Percentiles rank a stretch among this genome's conserved stretches.
Evolutionary conservation across 2,329 filamentous ascomycete species (phyloP).

Genomic region (Lecanicillium sp.): DNA sequence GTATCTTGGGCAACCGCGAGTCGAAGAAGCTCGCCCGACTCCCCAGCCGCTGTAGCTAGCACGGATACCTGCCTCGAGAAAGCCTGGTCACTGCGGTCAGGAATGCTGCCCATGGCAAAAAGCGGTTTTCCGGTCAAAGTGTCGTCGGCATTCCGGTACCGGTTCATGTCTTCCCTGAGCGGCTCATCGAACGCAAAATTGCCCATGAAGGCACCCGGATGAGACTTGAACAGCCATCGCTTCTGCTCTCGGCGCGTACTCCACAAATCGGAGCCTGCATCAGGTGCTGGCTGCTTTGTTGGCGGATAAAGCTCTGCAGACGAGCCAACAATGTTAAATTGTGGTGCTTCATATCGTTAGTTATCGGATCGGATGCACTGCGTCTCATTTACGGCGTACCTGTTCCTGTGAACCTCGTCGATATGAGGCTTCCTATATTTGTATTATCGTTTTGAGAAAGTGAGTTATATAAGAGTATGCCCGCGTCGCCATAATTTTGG

Average conservation of each 20-base stretch:
- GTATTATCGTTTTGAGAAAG: conserved; percentile 15
- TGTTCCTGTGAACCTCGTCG: conserved; percentile 19
- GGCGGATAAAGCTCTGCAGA: conserved; percentile 26
- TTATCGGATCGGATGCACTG: background rate
- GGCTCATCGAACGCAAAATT: conserved; percentile 22
- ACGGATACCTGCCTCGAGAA: conserved; percentile 21
- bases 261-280: conserved; percentile 19
- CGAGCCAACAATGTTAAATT: conserved; percentile 23
- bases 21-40: conserved; percentile 49
- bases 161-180: conserved; percentile 28
- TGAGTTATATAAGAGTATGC: conserved; percentile 22
- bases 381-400: conserved; percentile 17
- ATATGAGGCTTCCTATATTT: conserved; percentile 21
- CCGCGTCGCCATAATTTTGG: conserved; percentile 25
- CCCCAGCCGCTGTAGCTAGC: conserved; percentile 46
- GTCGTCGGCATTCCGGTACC: conserved; percentile 20
- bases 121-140: conserved; percentile 21
- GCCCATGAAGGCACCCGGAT: conserved; percentile 42
- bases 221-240: conserved; percentile 41
- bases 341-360: conserved; percentile 17
- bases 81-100: conserved; percentile 26
- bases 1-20: conserved; percentile 43
- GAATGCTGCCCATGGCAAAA: conserved; percentile 49
- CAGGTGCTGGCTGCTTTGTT: conserved; percentile 18
- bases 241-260: conserved; percentile 27